phyloP scores from a whole-genome alignment of 345 rosid genomes.

The Boechera stricta region DNA sequence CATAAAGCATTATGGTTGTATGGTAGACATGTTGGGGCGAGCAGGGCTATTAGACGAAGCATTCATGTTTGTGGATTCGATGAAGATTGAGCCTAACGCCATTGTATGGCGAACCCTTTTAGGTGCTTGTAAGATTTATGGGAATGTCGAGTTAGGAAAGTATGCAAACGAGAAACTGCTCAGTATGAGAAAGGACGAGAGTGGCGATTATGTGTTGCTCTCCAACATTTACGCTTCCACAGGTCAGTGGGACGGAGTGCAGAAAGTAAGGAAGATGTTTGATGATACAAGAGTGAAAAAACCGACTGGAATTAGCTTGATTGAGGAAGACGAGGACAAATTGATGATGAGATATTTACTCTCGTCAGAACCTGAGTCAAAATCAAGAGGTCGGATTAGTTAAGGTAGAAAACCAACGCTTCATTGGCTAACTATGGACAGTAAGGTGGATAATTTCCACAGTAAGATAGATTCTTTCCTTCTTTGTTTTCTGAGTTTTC shows the following conservation, averaged over 20 bases:
- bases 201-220: conserved; percentile 73
- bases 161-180: conserved; percentile 61
- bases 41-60: conserved; percentile 69
- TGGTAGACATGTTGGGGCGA: conserved; percentile 73
- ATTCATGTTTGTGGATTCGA: conserved; percentile 56
- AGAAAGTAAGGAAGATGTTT: conserved; percentile 68
- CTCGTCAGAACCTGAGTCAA: conserved; percentile 41
- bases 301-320: conserved; percentile 57
- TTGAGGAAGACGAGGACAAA: conserved; percentile 54
- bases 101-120: conserved; percentile 73
- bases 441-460: background rate
- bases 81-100: conserved; percentile 65
- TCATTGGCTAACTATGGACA: conserved; percentile 3
- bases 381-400: conserved; percentile 32
- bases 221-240: conserved; percentile 68
- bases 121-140: conserved; percentile 66
- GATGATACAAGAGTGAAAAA: conserved; percentile 63
- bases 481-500: background rate
- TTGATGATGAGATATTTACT: conserved; percentile 49
- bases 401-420: conserved; percentile 14
- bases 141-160: conserved; percentile 62
- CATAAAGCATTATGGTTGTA: conserved; percentile 72
- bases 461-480: background rate
- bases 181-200: conserved; percentile 53
- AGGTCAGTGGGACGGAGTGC: conserved; percentile 68